Percentiles rank a stretch among this genome's conserved stretches.
Evolutionary conservation across 169 alveolate genomes (phyloP).

Genomic region (Babesia caballi): DNA sequence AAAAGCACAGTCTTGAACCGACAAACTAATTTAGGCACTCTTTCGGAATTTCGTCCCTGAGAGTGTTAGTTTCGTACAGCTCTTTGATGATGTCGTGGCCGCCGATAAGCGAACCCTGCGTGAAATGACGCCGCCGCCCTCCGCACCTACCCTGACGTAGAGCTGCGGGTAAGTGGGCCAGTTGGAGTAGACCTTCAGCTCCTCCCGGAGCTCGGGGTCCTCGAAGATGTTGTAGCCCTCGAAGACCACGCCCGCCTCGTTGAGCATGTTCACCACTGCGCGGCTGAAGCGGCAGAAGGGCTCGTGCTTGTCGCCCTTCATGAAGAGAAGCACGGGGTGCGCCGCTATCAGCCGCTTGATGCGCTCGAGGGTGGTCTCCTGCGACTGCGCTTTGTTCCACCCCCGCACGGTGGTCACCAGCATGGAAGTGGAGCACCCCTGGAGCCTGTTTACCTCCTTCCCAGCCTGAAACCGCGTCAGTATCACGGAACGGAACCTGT

Average conservation of each 20-base stretch:
- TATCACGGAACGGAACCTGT: background rate
- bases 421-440: slow-evolving; percentile 63
- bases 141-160: slow-evolving; percentile 79
- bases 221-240: slow-evolving; percentile 82
- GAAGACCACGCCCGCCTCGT: slow-evolving; percentile 71
- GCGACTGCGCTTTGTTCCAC: slow-evolving; percentile 28
- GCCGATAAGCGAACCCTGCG: slow-evolving; percentile 70
- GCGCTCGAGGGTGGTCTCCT: slow-evolving; percentile 36
- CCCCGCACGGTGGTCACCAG: slow-evolving; percentile 50
- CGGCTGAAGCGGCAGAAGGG: slow-evolving; percentile 80
- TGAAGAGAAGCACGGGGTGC: slow-evolving; percentile 71
- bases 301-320: slow-evolving; percentile 80
- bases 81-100: slow-evolving; percentile 79
- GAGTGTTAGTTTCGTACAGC: slow-evolving; percentile 65
- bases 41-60: slow-evolving; percentile 60
- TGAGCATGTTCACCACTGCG: slow-evolving; percentile 74
- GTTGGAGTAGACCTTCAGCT: slow-evolving; percentile 85
- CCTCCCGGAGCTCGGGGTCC: slow-evolving; percentile 80
- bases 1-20: too few species aligned
- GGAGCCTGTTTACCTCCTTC: slow-evolving; percentile 40
- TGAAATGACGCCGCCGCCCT: too few species aligned
- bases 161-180: slow-evolving; percentile 95
- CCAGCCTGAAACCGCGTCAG: slow-evolving; percentile 11
- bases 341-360: slow-evolving; percentile 62
- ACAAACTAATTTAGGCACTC: slow-evolving; percentile 34